phyloP scores from a whole-genome alignment of 2,329 filamentous ascomycete species.

The Neonectria sp. region DNA sequence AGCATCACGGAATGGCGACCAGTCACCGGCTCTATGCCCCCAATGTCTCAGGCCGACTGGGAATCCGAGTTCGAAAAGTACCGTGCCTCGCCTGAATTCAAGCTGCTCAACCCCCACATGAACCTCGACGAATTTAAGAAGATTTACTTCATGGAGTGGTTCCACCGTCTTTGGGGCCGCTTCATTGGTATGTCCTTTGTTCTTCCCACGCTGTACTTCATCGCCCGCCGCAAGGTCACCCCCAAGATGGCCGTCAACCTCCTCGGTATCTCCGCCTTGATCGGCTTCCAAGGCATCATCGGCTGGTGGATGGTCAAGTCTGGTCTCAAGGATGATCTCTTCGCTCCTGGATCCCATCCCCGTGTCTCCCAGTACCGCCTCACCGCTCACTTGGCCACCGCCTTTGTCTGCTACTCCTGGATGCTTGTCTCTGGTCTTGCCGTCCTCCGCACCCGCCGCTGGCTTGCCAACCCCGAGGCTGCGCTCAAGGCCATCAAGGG shows the following conservation, averaged over 20 bases:
- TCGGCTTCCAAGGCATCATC: constrained; percentile 94
- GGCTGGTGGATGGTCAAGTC: constrained; percentile 99
- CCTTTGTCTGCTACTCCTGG: constrained; percentile 92
- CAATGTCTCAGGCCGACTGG: constrained; percentile 85
- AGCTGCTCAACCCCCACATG: constrained; percentile 94
- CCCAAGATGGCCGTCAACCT: constrained; percentile 83
- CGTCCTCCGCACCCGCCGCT: constrained; percentile 83
- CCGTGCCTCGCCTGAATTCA: constrained; percentile 91
- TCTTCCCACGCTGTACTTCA: constrained; percentile 89
- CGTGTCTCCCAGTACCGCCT: constrained; percentile 96
- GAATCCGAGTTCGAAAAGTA: constrained; percentile 95
- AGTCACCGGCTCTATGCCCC: constrained; percentile 92
- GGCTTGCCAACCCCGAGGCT: constrained; percentile 77
- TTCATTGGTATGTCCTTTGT: constrained; percentile 93
- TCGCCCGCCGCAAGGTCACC: constrained; percentile 84
- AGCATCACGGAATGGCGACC: constrained; percentile 99
- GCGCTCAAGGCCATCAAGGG: constrained; percentile 73
- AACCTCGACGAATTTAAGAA: constrained; percentile 94
- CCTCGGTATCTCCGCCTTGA: constrained; percentile 86
- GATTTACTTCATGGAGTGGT: constrained; percentile 99
- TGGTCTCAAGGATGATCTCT: constrained; percentile 94
- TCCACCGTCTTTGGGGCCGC: constrained; percentile 93
- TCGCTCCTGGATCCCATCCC: constrained; percentile 90
- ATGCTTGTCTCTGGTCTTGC: constrained; percentile 93
- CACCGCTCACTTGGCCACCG: constrained; percentile 89